Evolutionary conservation across 495 filamentous ascomycete genomes (phyloP), one percentile per base, ranked within the genome.

Genomic region (Aspergillus kassunensis): DNA sequence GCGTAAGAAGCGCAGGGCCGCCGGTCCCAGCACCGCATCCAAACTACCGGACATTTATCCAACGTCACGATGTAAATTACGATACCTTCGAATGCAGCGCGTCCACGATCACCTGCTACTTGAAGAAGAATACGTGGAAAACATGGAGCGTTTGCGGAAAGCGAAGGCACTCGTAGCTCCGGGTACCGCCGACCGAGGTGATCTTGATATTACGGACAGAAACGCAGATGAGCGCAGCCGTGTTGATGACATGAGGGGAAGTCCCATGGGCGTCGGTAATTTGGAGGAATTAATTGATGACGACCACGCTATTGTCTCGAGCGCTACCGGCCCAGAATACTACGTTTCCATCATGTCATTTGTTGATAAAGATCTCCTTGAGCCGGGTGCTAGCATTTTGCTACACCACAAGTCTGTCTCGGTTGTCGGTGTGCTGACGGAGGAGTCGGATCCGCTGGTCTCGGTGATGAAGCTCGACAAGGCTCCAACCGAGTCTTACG

Each of bases 341-440:
- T 99, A 99, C 67, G 93, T 99, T 53, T 96, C 91, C 44, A 99
- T 99, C 80, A 99, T 99, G 93, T 97, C 92, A 34, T 99, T 99
- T 61, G 93, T 99, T 33, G 93, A 99, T 76, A 99, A 99, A 72
- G 93, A 99, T 62, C 80, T 99, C 10, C 82, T 99, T 13, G 93
- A 99, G 69, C 93, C 93, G 5, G 93, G 93, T 46, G 91, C 93
- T 15, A 96, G 90, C 63, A 92, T 99, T 51, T 76, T 99, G 24
- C 76, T 99, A 40, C 93, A 99, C 63, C 93, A 99, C 72, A 99
- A 99, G 72, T 90, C 87, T 16, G 95, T 97, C 27, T 96, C 91
- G 9, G 96, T 99, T 44, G 93, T 99, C 37, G 93, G 93, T 65
- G 93, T 99, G 15, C 77, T 99, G 58, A 97, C 93, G 3, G 93